Percentiles rank a stretch among this genome's conserved stretches.
These are phyloP conservation scores for Porphyrellus cyaneotinctus DNA, from an alignment of 768 basidiomycete species.

Conservation along the genomic window DNA sequence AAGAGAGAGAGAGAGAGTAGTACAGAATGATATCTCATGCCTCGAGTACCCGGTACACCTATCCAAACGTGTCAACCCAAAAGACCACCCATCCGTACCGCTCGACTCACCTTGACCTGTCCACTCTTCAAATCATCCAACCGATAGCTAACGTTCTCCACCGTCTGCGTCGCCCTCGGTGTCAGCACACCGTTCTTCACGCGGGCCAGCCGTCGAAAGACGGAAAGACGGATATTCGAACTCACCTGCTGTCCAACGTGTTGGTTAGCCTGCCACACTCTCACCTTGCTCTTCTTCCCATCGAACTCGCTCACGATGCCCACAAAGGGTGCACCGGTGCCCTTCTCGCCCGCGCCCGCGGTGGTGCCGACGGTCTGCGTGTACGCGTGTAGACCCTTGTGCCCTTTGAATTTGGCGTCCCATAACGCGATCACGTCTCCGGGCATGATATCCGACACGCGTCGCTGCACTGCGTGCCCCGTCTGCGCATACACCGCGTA, in stretches of 20 bases:
- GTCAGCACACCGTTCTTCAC: constrained; percentile 32
- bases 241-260: constrained; percentile 78
- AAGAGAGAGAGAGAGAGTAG: not conserved
- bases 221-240: constrained; percentile 26
- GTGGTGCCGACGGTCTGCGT: constrained; percentile 47
- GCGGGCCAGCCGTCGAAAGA: constrained; percentile 26
- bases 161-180: constrained; percentile 43
- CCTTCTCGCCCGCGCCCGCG: constrained; percentile 29
- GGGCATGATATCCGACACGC: constrained; percentile 77
- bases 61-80: constrained; percentile 7
- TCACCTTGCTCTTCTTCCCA: constrained; percentile 80
- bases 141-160: constrained; percentile 81
- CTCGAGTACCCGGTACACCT: constrained; percentile 42
- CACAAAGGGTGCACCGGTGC: constrained; percentile 44
- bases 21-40: constrained; percentile 27
- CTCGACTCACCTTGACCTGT: constrained; percentile 55
- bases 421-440: constrained; percentile 77
- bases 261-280: constrained; percentile 82
- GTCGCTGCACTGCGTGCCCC: constrained; percentile 60
- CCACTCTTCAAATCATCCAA: constrained; percentile 89
- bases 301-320: constrained; percentile 84
- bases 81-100: not conserved
- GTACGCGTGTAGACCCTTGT: constrained; percentile 76
- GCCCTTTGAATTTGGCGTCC: constrained; percentile 76
- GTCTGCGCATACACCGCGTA: constrained; percentile 74